A percentile compares a stretch with the other conserved stretches of the same genome.
Conservation (phyloP, 2,329 filamentous ascomycete species). For the Cladosporium sp. region DNA sequence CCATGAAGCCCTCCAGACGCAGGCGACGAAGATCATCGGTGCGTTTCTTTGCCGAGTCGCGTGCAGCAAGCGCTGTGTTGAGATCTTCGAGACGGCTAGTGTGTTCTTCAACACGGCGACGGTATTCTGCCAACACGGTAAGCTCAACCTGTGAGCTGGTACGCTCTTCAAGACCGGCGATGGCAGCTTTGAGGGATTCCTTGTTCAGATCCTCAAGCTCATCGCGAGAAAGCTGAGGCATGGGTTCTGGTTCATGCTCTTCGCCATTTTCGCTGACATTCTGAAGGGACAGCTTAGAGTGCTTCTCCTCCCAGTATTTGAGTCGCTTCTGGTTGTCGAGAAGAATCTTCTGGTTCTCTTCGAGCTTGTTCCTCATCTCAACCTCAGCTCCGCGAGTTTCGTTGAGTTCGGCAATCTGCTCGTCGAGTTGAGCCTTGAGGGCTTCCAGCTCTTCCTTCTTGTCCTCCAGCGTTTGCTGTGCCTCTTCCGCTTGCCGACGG, state of each 20-base stretch:
- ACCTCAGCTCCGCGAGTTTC: slow-evolving; percentile 86
- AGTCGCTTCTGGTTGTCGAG: slow-evolving; percentile 79
- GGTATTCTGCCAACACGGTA: slow-evolving; percentile 81
- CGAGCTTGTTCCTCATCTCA: slow-evolving; percentile 96
- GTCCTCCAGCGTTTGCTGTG: slow-evolving; percentile 66
- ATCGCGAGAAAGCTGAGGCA: slow-evolving; percentile 75
- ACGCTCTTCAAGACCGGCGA: slow-evolving; percentile 64
- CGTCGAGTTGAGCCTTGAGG: slow-evolving; percentile 80
- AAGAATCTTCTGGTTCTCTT: slow-evolving; percentile 89
- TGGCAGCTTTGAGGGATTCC: slow-evolving; percentile 57
- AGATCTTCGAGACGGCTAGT: slow-evolving; percentile 78
- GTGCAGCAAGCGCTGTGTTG: slow-evolving; percentile 66
- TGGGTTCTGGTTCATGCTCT: slow-evolving; percentile 51
- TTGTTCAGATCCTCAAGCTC: slow-evolving; percentile 61
- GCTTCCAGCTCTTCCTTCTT: slow-evolving; percentile 76
- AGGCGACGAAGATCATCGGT: slow-evolving; percentile 87
- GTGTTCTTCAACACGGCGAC: slow-evolving; percentile 78
- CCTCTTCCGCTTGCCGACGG: slow-evolving; percentile 70
- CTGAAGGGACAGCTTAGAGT: slow-evolving; percentile 76
- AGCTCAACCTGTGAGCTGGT: slow-evolving; percentile 88
- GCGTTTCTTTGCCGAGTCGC: slow-evolving; percentile 84
- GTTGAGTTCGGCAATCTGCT: slow-evolving; percentile 80
- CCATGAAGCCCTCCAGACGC: slow-evolving; percentile 95
- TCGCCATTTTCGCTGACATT: slow-evolving; percentile 61
- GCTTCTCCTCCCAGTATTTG: slow-evolving; percentile 84